These are phyloP conservation scores for Eucalyptus virginea DNA, from an alignment of 345 rosid species.

Conservation along the genomic window DNA sequence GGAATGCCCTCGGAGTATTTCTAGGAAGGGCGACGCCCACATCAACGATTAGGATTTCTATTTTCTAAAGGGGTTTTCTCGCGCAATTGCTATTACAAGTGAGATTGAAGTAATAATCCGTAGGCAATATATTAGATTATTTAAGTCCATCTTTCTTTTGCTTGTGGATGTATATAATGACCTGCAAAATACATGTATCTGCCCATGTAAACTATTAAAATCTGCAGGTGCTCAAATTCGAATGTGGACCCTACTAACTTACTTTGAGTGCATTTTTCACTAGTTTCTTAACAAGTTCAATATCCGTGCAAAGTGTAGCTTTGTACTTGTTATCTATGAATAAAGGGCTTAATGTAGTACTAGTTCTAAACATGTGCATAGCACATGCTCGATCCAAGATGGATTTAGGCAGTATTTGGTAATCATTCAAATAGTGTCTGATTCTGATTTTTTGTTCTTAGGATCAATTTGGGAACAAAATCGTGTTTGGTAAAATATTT, in stretches of 20 bases:
- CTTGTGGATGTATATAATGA: not conserved
- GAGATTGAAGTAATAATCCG: not conserved
- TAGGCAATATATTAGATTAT: not conserved
- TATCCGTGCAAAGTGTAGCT: not conserved
- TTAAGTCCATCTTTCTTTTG: not conserved
- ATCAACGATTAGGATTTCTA: not conserved
- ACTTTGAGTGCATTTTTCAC: not conserved
- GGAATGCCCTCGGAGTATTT: not conserved
- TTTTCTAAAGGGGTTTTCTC: not conserved
- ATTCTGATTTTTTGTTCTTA: fast-evolving
- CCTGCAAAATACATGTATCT: not conserved
- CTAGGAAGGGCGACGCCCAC: not conserved
- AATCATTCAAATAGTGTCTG: fast-evolving
- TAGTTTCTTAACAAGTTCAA: not conserved
- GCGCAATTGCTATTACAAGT: not conserved
- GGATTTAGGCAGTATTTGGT: not conserved
- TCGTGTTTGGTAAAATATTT: too few relatives aligned
- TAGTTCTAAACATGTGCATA: not conserved
- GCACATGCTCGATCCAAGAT: not conserved
- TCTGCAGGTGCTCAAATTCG: not conserved
- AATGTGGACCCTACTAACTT: not conserved
- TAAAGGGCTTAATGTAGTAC: not conserved
- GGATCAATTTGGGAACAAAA: fast-evolving
- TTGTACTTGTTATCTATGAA: not conserved
- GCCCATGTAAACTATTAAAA: not conserved